phyloP scores from a whole-genome alignment of 139 green algal genomes.

The Picochlorum sp. region DNA sequence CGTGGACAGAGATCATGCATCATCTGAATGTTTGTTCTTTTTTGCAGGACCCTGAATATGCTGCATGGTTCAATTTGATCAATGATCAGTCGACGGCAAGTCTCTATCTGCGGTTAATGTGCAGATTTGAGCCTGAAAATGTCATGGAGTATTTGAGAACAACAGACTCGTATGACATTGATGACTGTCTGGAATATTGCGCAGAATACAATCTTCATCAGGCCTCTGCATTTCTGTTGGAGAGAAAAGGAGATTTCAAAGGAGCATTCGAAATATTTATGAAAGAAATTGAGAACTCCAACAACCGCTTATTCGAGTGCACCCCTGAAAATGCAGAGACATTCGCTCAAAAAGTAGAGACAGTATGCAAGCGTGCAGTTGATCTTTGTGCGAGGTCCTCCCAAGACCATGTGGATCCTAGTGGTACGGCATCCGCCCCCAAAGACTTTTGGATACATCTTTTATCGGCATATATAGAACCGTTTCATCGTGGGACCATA shows the following conservation, averaged over 20 bases:
- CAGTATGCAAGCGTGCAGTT: neutral
- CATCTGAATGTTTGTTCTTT: slow-evolving; percentile 9
- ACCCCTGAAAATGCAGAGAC: neutral
- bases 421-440: neutral
- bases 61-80: slow-evolving; percentile 3
- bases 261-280: slow-evolving; percentile 37
- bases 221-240: slow-evolving; percentile 46
- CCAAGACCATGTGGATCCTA: slow-evolving; percentile 3
- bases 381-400: slow-evolving; percentile 5
- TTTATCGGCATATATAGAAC: neutral
- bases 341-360: neutral
- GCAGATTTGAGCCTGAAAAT: slow-evolving; percentile 37
- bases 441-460: slow-evolving; percentile 2
- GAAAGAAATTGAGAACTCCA: slow-evolving; percentile 11
- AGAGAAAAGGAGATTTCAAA: slow-evolving; percentile 43
- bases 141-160: slow-evolving; percentile 53
- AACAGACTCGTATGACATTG: slow-evolving; percentile 42
- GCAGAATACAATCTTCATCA: slow-evolving; percentile 28
- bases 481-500: too few relatives aligned
- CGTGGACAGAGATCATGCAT: neutral
- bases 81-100: slow-evolving; percentile 15
- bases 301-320: slow-evolving; percentile 13
- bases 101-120: slow-evolving; percentile 44
- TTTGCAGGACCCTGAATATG: neutral
- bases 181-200: slow-evolving; percentile 47